Evolutionary conservation across 805 yeast genomes (phyloP).

Genomic region (Schizosaccharomyces octosporus): DNA sequence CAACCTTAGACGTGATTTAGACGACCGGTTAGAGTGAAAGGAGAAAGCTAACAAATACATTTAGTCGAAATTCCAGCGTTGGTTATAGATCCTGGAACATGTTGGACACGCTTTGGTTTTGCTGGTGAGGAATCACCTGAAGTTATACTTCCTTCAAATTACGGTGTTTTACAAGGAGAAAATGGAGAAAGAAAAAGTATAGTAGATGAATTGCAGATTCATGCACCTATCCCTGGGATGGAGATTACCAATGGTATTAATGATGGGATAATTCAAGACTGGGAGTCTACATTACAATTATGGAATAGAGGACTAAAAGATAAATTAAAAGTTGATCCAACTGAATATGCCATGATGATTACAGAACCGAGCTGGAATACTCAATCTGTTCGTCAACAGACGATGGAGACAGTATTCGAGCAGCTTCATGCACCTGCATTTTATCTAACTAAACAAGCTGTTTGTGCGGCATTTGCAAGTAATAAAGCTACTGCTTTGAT

Average conservation of each 20-base stretch:
- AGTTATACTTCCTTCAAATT: conserved; percentile 46
- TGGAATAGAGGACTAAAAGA: conserved; percentile 42
- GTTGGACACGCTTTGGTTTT: conserved; percentile 59
- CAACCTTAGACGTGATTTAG: too few relatives aligned
- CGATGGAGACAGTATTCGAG: conserved; percentile 54
- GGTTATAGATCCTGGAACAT: conserved; percentile 2
- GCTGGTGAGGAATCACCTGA: conserved; percentile 84
- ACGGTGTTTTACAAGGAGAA: conserved; percentile 17
- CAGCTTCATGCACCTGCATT: conserved; percentile 51
- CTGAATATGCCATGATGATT: conserved; percentile 39
- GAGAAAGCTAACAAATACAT: neutral
- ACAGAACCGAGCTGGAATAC: conserved; percentile 53
- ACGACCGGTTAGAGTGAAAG: too few relatives aligned
- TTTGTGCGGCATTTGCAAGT: conserved; percentile 44
- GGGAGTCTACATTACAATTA: conserved; percentile 40
- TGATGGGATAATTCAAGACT: conserved; percentile 21
- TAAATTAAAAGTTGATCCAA: conserved; percentile 24
- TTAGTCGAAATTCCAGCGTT: neutral
- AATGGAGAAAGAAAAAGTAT: neutral
- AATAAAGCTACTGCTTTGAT: conserved; percentile 60
- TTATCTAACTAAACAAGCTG: conserved; percentile 48
- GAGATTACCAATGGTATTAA: conserved; percentile 14
- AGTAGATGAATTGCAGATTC: conserved; percentile 21
- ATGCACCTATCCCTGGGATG: conserved; percentile 14
- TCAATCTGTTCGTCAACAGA: conserved; percentile 26